phyloP scores from a whole-genome alignment of 2,329 filamentous ascomycete species.

The Aspergillus quadricinctus region DNA sequence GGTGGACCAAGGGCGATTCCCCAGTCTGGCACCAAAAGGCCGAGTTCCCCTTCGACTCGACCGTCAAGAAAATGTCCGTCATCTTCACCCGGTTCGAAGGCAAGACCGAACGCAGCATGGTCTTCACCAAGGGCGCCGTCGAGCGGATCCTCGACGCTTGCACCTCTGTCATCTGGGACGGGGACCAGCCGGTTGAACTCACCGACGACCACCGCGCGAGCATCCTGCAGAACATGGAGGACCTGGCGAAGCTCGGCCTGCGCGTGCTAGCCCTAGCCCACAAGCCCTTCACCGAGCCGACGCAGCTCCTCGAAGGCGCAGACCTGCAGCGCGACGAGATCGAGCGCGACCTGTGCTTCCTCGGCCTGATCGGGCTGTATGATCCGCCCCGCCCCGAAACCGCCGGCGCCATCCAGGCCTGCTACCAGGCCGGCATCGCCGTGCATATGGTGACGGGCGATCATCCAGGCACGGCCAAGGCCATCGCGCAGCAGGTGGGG shows the following conservation, averaged over 20 bases:
- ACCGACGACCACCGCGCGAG: slow-evolving; percentile 51
- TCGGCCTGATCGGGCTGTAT: slow-evolving; percentile 81
- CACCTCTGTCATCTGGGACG: slow-evolving; percentile 46
- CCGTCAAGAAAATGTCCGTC: slow-evolving; percentile 72
- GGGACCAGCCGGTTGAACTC: slow-evolving; percentile 40
- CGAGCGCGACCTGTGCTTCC: slow-evolving; percentile 65
- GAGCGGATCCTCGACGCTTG: slow-evolving; percentile 65
- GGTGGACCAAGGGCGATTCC: slow-evolving; percentile 47
- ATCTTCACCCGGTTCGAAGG: slow-evolving; percentile 46
- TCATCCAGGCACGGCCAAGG: slow-evolving; percentile 71
- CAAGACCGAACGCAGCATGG: slow-evolving; percentile 24
- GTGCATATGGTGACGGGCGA: slow-evolving; percentile 86
- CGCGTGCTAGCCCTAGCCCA: slow-evolving; percentile 65
- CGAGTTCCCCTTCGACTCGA: slow-evolving; percentile 71
- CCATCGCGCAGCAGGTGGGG: slow-evolving; percentile 73
- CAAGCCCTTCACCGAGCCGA: slow-evolving; percentile 4
- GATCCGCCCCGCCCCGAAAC: slow-evolving; percentile 82
- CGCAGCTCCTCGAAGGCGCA: slow-evolving; percentile 8
- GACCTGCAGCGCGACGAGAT: slow-evolving; percentile 52
- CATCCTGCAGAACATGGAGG: slow-evolving; percentile 65
- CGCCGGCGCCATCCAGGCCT: slow-evolving; percentile 64
- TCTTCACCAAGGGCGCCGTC: slow-evolving; percentile 53
- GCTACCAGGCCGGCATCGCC: slow-evolving; percentile 67
- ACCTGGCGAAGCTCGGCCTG: slow-evolving; percentile 61
- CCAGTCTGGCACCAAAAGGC: slow-evolving; percentile 56